Evolutionary conservation across 2,329 filamentous ascomycete genomes (phyloP).

Genomic region (Ceratocystis eucalypticola): DNA sequence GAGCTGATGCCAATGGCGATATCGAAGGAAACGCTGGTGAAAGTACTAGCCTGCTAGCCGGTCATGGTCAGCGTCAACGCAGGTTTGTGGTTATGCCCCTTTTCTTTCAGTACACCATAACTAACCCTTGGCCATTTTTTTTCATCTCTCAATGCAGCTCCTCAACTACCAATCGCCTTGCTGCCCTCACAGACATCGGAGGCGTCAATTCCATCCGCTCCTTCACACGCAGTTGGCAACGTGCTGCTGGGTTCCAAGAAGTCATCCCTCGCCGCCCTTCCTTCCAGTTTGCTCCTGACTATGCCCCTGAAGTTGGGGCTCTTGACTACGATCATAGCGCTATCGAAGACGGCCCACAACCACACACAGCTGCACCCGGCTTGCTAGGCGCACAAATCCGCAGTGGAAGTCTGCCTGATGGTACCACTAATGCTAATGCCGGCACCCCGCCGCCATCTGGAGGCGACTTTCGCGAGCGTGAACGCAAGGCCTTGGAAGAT

Average conservation of each 20-base stretch:
- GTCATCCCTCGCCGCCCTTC: constrained; percentile 68
- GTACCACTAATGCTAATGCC: too few species aligned
- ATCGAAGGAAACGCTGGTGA: constrained; percentile 13
- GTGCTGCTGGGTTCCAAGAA: constrained; percentile 77
- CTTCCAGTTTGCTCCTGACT: constrained; percentile 52
- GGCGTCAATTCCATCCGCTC: constrained; percentile 90
- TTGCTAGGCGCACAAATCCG: constrained; percentile 42
- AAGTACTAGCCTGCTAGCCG: constrained; percentile 7
- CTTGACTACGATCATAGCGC: constrained; percentile 19
- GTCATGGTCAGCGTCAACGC: constrained; percentile 11
- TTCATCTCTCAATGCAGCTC: constrained; percentile 30
- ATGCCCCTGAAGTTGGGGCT: constrained; percentile 30
- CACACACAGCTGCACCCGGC: constrained; percentile 27
- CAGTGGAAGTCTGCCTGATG: constrained; percentile 21
- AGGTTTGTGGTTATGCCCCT: constrained; percentile 7
- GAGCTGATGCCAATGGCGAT: neutral
- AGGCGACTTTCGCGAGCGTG: constrained; percentile 32
- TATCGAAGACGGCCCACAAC: constrained; percentile 21
- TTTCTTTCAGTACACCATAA: neutral
- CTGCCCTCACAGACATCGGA: constrained; percentile 55
- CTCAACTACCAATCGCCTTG: constrained; percentile 44
- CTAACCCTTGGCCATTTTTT: neutral
- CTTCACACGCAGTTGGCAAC: constrained; percentile 83
- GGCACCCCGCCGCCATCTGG: neutral
- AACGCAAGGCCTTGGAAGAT: constrained; percentile 34